Conservation (phyloP, 768 basidiomycete genomes). For the Cystobasidium tubakii region DNA sequence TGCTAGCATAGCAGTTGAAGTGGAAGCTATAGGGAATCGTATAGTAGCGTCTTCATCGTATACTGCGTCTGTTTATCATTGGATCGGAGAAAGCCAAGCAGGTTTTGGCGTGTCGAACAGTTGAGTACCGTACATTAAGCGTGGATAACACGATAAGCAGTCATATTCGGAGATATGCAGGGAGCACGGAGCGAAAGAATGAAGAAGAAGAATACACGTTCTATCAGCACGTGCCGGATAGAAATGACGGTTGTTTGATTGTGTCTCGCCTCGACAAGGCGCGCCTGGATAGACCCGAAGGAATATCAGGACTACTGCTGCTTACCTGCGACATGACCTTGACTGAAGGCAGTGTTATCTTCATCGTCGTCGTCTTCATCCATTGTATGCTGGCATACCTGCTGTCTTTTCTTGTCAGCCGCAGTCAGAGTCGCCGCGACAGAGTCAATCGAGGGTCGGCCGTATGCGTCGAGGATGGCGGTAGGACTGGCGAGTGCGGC, state of each 20-base stretch:
- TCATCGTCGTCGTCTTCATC: not conserved
- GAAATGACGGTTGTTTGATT: not conserved
- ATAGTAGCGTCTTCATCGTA: conserved; percentile 8
- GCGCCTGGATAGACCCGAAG: not conserved
- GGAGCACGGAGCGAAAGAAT: not conserved
- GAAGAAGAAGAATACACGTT: not conserved
- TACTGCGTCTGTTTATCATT: not conserved
- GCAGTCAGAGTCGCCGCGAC: not conserved
- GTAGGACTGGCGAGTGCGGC: not conserved
- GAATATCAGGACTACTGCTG: no score
- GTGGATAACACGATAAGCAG: no score
- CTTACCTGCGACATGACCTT: not conserved
- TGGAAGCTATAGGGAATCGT: not conserved
- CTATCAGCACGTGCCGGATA: conserved; percentile 11
- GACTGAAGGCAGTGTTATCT: not conserved
- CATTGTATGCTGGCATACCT: not conserved
- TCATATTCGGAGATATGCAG: not conserved
- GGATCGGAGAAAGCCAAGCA: not conserved
- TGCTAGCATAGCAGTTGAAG: not conserved
- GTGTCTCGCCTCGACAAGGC: no score
- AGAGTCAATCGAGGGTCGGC: conserved; percentile 3
- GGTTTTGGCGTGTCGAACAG: no score
- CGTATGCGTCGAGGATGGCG: not conserved
- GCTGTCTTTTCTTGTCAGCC: not conserved
- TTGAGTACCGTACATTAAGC: no score